Evolutionary conservation across 2,329 filamentous ascomycete genomes (phyloP), one percentile per base, ranked within the genome.

Genomic region (Tricladium varicosporioides): DNA sequence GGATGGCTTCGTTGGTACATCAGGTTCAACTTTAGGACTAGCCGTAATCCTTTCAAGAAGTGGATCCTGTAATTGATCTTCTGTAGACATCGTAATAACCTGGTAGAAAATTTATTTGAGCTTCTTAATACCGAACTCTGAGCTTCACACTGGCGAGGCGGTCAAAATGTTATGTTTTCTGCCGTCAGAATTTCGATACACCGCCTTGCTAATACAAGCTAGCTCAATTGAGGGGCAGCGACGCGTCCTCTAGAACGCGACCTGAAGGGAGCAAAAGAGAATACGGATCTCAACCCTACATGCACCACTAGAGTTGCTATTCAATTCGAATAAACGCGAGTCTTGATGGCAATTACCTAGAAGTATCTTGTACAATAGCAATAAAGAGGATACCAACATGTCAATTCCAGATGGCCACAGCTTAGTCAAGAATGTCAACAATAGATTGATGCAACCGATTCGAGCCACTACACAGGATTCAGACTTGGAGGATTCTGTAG

Each of bases 1-100:
- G 5, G 57, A 47, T 55, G 48, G 49, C n/a, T 40, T 11, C 4
- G 36, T 13, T 40, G 5, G 5, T 3, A 40, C 32, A 18, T 13
- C 16, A 11, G 46, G 27, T 27, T 60, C 57, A 48, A 52, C 52
- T 14, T 64, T 60, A 15, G 64, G 64, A 13, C 51, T 63, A n/a
- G 54, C 52, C 46, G 56, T 63, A 32, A 63, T 48, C 16, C 56
- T 57, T 54, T 70, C 67, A 14, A 69, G 33, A 14, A 71, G 60
- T 51, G 68, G 68, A 55, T 70, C 67, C 58, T 70, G 66, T 16
- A 69, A 33, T 27, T 60, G 48, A 27, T 61, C 52, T 48, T 67
- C 59, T 36, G 32, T 54, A 15, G 67, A 62, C 69, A 71, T 71
- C 22, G 51, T 61, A 31, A 27, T 7, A 7, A 27, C 7, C 7